Percentiles rank a stretch among this genome's conserved stretches.
phyloP scores from a whole-genome alignment of 2,329 filamentous ascomycete species.

The Massarina eburnea region DNA sequence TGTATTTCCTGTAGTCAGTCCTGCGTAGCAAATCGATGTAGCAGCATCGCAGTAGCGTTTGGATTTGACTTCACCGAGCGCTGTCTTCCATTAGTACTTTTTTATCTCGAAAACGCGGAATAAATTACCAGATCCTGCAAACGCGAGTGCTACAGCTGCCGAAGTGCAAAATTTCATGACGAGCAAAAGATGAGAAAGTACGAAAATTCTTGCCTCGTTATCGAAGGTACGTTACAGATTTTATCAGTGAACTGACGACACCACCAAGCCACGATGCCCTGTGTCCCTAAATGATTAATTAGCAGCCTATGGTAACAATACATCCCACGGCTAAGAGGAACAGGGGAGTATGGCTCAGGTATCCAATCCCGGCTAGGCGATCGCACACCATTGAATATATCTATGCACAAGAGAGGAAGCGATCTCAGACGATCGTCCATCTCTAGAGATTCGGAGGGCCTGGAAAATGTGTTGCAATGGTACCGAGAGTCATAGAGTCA shows the following conservation, averaged over 20 bases:
- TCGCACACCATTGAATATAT: constrained; percentile 14
- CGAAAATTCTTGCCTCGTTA: constrained; percentile 2
- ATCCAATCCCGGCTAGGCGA: constrained; percentile 19
- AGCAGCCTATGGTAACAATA: constrained; percentile 11
- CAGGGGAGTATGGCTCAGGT: constrained; percentile 19
- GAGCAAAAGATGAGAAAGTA: background rate
- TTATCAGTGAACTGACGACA: constrained; percentile 14
- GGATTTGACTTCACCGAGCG: constrained; percentile 15
- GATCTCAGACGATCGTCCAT: constrained; percentile 11
- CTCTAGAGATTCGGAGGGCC: constrained; percentile 4
- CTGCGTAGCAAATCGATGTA: constrained; percentile 46
- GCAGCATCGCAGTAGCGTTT: constrained; percentile 26
- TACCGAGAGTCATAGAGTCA: background rate
- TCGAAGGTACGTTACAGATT: constrained; percentile 3
- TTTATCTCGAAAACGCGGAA: background rate
- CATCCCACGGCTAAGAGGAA: constrained; percentile 13
- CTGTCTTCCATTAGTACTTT: constrained; percentile 7
- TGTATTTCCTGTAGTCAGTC: constrained; percentile 43
- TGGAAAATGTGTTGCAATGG: constrained; percentile 12
- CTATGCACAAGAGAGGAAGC: constrained; percentile 5
- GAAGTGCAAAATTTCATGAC: constrained; percentile 17
- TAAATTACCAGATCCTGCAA: constrained; percentile 15
- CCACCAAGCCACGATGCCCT: constrained; percentile 9
- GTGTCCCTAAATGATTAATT: constrained; percentile 18
- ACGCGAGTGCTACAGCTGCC: constrained; percentile 6